A percentile compares a stretch with the other conserved stretches of the same genome.
phyloP scores from a whole-genome alignment of 768 basidiomycete species.

The Leccinum imitatum region DNA sequence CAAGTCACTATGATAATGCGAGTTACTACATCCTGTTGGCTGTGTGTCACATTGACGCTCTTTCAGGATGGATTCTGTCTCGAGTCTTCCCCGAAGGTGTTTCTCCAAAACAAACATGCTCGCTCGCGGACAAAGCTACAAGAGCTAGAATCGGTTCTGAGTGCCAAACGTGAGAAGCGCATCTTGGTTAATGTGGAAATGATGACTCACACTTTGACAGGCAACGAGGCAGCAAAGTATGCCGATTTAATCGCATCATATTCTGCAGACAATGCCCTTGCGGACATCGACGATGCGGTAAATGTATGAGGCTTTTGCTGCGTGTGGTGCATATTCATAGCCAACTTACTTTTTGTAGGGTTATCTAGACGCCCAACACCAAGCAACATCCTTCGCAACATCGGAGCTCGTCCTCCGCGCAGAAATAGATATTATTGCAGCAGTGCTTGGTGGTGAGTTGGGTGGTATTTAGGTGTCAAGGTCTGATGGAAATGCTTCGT shows the following conservation, averaged over 20 bases:
- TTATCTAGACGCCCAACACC: slow-evolving; percentile 63
- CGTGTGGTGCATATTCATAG: slow-evolving; percentile 1
- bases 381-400: slow-evolving; percentile 50
- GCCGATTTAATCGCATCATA: slow-evolving; percentile 47
- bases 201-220: slow-evolving; percentile 34
- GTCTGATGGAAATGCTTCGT: slow-evolving; percentile 12
- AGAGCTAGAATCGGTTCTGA: slow-evolving; percentile 57
- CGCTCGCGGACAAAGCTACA: slow-evolving; percentile 59
- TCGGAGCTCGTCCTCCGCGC: slow-evolving; percentile 58
- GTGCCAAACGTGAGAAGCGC: slow-evolving; percentile 55
- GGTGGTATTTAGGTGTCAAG: background rate
- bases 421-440: slow-evolving; percentile 62
- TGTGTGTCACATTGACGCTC: slow-evolving; percentile 2
- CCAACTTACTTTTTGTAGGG: slow-evolving; percentile 40
- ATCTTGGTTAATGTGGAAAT: background rate
- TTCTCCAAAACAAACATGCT: slow-evolving; percentile 76
- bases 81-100: slow-evolving; percentile 70
- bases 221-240: slow-evolving; percentile 54
- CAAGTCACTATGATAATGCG: slow-evolving; percentile 75
- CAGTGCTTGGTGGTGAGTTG: slow-evolving; percentile 61
- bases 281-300: slow-evolving; percentile 45
- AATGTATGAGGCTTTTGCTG: slow-evolving; percentile 15
- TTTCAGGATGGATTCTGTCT: slow-evolving; percentile 48
- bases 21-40: slow-evolving; percentile 20
- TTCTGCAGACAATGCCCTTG: slow-evolving; percentile 46